phyloP scores from a whole-genome alignment of 2,329 filamentous ascomycete genomes.

The Cercospora janseana region DNA sequence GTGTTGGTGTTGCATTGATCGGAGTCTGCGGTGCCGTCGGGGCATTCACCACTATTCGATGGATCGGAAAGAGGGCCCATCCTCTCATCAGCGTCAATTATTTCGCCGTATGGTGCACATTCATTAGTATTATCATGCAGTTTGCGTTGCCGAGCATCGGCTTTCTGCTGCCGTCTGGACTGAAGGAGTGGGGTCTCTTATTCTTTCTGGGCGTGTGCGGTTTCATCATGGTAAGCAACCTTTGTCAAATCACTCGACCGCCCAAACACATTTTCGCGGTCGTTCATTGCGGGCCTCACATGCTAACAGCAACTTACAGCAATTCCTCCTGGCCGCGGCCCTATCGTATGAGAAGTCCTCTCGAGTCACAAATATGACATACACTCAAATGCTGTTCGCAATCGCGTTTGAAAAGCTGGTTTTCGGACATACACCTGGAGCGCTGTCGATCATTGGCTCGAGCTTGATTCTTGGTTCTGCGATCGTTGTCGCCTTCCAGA shows the following conservation, averaged over 20 bases:
- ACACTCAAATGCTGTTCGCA: conserved; percentile 69
- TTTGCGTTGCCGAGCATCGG: conserved; percentile 54
- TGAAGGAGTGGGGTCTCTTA: conserved; percentile 65
- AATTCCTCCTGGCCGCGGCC: conserved; percentile 79
- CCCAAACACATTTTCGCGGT: no score
- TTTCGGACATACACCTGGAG: conserved; percentile 59
- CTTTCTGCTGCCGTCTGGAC: conserved; percentile 55
- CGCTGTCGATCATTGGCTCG: conserved; percentile 60
- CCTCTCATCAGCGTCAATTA: conserved; percentile 84
- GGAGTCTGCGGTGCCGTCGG: conserved; percentile 74
- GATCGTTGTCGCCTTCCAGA: conserved; percentile 61
- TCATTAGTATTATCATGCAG: conserved; percentile 65
- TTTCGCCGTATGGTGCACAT: conserved; percentile 68
- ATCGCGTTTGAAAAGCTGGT: conserved; percentile 62
- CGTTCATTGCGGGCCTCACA: no score
- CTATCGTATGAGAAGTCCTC: conserved; percentile 67
- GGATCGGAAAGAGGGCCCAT: conserved; percentile 77
- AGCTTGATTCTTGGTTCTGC: conserved; percentile 64
- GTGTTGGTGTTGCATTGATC: conserved; percentile 68
- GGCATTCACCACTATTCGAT: conserved; percentile 72
- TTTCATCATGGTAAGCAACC: conserved; percentile 62
- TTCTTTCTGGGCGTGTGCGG: conserved; percentile 69
- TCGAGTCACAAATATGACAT: conserved; percentile 65
- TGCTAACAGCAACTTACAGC: conserved; percentile 43
- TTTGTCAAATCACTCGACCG: no score